Percentiles rank a stretch among this genome's conserved stretches.
These are phyloP conservation scores for Ophiocordyceps sinensis DNA, from an alignment of 2,329 filamentous ascomycete genomes.

Conservation along the genomic window DNA sequence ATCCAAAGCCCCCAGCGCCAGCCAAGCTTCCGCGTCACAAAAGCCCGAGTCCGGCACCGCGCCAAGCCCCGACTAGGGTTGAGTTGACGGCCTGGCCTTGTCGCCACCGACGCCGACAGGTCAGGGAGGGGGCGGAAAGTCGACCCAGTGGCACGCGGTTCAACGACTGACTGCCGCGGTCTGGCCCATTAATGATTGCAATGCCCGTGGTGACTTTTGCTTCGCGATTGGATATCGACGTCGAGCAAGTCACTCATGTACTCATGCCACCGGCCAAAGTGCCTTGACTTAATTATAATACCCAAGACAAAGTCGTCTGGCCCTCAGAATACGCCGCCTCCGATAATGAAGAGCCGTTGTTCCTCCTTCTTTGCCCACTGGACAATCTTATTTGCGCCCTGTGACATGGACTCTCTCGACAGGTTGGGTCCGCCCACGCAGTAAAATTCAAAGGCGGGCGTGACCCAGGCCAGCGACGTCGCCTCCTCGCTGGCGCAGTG, in stretches of 20 bases:
- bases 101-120: neutral
- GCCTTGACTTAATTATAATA: constrained; percentile 1
- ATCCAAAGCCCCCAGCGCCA: constrained; percentile 1
- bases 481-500: constrained; percentile 63
- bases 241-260: neutral
- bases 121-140: neutral
- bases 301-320: neutral
- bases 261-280: neutral
- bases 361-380: constrained; percentile 89
- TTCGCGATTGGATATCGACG: neutral
- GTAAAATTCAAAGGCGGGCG: constrained; percentile 85
- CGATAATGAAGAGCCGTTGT: constrained; percentile 90
- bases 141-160: neutral
- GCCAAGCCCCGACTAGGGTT: neutral
- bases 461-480: constrained; percentile 79
- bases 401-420: constrained; percentile 52
- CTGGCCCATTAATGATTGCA: neutral
- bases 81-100: neutral
- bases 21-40: neutral
- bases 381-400: constrained; percentile 76
- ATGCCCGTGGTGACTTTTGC: neutral
- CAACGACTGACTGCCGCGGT: neutral
- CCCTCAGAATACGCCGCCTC: constrained; percentile 67
- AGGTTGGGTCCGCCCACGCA: constrained; percentile 73
- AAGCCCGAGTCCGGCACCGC: neutral